phyloP scores from a whole-genome alignment of 1,284 basidiomycete genomes.

The Ceratobasidium sp. region DNA sequence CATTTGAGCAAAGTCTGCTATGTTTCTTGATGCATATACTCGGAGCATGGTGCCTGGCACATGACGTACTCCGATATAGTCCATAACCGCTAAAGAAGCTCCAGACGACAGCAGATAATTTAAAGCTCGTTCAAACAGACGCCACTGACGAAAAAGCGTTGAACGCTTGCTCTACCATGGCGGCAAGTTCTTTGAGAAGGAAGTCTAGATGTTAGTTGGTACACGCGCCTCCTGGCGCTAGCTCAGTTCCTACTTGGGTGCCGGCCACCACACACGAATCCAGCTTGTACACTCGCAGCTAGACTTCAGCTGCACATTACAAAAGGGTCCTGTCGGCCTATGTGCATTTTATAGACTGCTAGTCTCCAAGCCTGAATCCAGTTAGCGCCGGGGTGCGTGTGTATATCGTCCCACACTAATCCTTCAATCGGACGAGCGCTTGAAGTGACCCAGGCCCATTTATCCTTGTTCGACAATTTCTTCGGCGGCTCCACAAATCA shows the following conservation, averaged over 20 bases:
- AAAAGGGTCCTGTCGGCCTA: too few species aligned
- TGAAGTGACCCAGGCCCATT: constrained; percentile 60
- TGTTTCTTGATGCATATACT: constrained; percentile 47
- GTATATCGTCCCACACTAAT: background rate
- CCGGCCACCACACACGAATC: background rate
- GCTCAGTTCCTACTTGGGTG: too few species aligned
- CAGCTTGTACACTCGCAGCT: constrained; percentile 58
- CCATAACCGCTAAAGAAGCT: constrained; percentile 63
- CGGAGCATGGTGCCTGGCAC: constrained; percentile 77
- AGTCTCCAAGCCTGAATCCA: too few species aligned
- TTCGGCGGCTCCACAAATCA: constrained; percentile 64
- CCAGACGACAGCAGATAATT: constrained; percentile 57
- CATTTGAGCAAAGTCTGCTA: background rate
- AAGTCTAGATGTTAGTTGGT: constrained; percentile 49
- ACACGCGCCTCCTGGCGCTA: too few species aligned
- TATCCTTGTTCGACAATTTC: constrained; percentile 72
- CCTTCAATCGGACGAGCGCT: background rate
- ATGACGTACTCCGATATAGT: constrained; percentile 79
- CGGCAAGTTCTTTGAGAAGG: constrained; percentile 12
- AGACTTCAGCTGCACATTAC: too few species aligned
- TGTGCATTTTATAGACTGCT: too few species aligned
- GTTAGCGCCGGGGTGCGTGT: constrained; percentile 64
- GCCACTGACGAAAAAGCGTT: constrained; percentile 69
- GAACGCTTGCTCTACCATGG: constrained; percentile 57
- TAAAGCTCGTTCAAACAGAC: constrained; percentile 68